Evolutionary conservation across 2,329 filamentous ascomycete species (phyloP).

Genomic region (Rutstroemia sp.): DNA sequence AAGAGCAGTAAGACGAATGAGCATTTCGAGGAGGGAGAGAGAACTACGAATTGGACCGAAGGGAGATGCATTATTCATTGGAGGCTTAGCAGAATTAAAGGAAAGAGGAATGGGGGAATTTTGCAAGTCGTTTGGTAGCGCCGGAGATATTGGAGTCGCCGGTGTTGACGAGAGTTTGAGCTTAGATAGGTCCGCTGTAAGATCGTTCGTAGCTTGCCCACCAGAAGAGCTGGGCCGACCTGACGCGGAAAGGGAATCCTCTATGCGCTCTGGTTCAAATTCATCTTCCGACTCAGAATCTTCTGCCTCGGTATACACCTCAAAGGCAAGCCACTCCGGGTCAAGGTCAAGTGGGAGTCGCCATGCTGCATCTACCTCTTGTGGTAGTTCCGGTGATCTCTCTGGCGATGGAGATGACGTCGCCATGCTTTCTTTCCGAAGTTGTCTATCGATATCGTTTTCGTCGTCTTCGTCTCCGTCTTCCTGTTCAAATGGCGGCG

Average conservation of each 20-base stretch:
- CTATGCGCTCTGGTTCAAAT: slow-evolving; percentile 21
- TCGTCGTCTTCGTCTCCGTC: slow-evolving; percentile 29
- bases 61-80: slow-evolving; percentile 17
- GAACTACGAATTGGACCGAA: slow-evolving; percentile 53
- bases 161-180: slow-evolving; percentile 23
- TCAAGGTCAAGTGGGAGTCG: slow-evolving; percentile 59
- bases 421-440: slow-evolving; percentile 25
- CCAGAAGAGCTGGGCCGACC: slow-evolving; percentile 18
- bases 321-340: slow-evolving; percentile 67
- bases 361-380: slow-evolving; percentile 27
- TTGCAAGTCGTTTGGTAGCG: slow-evolving; percentile 6
- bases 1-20: slow-evolving; percentile 62
- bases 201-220: slow-evolving; percentile 8
- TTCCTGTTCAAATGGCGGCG: slow-evolving; percentile 20
- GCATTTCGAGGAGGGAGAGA: slow-evolving; percentile 64
- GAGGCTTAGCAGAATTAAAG: not conserved
- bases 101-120: slow-evolving; percentile 1
- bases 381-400: not conserved
- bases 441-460: slow-evolving; percentile 27
- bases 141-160: slow-evolving; percentile 10
- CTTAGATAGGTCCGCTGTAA: slow-evolving; percentile 16
- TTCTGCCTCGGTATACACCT: slow-evolving; percentile 58
- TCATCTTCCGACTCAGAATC: slow-evolving; percentile 44
- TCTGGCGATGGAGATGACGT: slow-evolving; percentile 9
- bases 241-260: slow-evolving; percentile 22